These are phyloP conservation scores for Yarrowia sp. DNA, from an alignment of 805 yeast species.

Conservation along the genomic window DNA sequence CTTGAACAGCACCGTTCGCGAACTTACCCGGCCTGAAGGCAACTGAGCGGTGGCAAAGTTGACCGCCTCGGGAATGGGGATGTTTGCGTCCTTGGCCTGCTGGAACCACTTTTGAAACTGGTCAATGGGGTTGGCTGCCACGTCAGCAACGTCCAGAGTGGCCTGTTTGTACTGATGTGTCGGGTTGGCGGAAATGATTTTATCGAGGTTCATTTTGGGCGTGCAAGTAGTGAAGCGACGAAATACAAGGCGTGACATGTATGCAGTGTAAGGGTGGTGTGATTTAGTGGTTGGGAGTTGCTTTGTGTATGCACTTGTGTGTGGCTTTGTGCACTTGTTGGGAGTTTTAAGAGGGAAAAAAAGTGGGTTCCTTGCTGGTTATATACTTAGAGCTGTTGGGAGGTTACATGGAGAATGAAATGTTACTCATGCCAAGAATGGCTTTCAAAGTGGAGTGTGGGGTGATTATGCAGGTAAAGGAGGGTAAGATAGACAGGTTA, in stretches of 20 bases:
- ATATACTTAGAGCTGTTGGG: too few species aligned
- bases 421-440: too few species aligned
- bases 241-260: background rate
- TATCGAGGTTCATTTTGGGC: conserved; percentile 7
- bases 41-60: conserved; percentile 84
- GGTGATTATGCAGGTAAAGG: too few species aligned
- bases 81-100: conserved; percentile 59
- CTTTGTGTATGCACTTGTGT: too few species aligned
- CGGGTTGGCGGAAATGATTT: conserved; percentile 64
- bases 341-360: too few species aligned
- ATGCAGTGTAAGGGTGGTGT: background rate
- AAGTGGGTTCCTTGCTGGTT: too few species aligned
- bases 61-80: conserved; percentile 76
- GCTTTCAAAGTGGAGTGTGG: too few species aligned
- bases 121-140: conserved; percentile 59
- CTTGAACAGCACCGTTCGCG: conserved; percentile 80
- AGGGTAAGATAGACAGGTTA: too few species aligned
- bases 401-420: too few species aligned
- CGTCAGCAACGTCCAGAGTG: conserved; percentile 53
- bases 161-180: conserved; percentile 82
- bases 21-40: conserved; percentile 87
- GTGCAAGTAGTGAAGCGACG: background rate
- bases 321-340: too few species aligned
- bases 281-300: background rate
- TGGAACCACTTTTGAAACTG: conserved; percentile 86